Evolutionary conservation across 2,329 filamentous ascomycete genomes (phyloP), one percentile per base, ranked within the genome.

Genomic region (Coniosporium tulheliwenetii): DNA sequence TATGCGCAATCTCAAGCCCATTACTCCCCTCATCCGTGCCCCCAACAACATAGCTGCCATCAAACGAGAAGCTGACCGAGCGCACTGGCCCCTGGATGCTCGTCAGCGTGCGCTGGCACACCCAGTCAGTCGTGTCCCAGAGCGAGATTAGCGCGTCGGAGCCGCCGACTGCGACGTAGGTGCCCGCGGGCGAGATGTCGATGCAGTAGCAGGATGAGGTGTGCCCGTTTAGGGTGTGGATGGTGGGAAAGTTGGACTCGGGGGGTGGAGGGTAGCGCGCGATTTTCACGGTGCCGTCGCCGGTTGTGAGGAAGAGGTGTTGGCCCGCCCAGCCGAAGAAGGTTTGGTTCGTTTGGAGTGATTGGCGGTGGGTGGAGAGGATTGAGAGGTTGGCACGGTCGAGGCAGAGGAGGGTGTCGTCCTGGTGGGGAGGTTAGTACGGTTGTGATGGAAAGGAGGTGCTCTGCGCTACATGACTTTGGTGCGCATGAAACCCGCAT

Each of bases 71-170:
- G 52, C 79, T 78, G 42, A 87, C 67, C 53, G 74, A 82, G 52
- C 75, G 71, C 26, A 87, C 77, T 2, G 81, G 75, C 1, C 79
- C 79, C 8, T 71, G 69, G 64, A 84, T 80, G 49, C 73, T 70
- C 31, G 76, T 76, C 35, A 86, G 66, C 1, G 81, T 85, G 44
- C 78, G 71, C 51, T 79, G 72, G 53, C 81, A 86, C 42, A 83
- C 75, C 80, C 81, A 86, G 48, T 83, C 77, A 34, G 70, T 69
- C 3, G 82, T 86, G 51, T 87, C 81, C 79, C 82, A 89, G 2
- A 89, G 64, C 5, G 79, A 70, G 48, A 87, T 80, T 39, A 85
- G 71, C 1, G 79, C 81, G 52, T 89, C 83, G 8, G 77, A 76
- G 8, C 81, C 81, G 29, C 82, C 83, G 0, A 81, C 81, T 0